Evolutionary conservation across 148 eudicot species (phyloP).

Genomic region (Linanthus parryae): DNA sequence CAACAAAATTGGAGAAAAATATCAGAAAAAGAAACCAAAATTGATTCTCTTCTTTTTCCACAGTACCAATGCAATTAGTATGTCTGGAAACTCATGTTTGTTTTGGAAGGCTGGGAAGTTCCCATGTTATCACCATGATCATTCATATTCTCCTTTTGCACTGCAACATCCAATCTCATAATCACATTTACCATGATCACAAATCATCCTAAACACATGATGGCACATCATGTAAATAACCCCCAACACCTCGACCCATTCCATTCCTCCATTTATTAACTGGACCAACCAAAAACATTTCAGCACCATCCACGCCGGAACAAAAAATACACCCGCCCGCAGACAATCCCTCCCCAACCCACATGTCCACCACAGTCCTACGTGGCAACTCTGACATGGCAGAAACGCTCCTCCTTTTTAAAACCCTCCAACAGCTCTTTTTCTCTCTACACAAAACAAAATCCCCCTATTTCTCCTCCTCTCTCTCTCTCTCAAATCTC

Average conservation of each 20-base stretch:
- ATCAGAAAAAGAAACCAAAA: no score
- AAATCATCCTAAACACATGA: no score
- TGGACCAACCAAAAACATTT: background rate
- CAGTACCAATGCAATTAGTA: background rate
- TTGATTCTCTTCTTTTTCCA: no score
- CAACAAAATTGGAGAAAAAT: no score
- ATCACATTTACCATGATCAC: no score
- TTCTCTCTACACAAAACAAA: background rate
- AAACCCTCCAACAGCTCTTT: background rate
- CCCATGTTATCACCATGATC: background rate
- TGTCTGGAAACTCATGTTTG: no score
- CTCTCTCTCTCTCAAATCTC: background rate
- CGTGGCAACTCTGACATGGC: constrained; percentile 3
- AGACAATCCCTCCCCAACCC: no score
- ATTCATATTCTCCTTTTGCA: no score
- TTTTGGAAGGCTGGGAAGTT: no score
- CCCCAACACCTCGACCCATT: background rate
- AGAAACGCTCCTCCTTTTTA: constrained; percentile 6
- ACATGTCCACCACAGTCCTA: constrained; percentile 6
- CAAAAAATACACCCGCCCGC: no score
- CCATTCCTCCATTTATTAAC: background rate
- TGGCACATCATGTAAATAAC: no score
- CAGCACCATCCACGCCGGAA: background rate
- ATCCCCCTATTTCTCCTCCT: background rate
- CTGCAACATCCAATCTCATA: no score